These are phyloP conservation scores for Aureobasidium zeae DNA, from an alignment of 2,329 filamentous ascomycete species.

Conservation along the genomic window DNA sequence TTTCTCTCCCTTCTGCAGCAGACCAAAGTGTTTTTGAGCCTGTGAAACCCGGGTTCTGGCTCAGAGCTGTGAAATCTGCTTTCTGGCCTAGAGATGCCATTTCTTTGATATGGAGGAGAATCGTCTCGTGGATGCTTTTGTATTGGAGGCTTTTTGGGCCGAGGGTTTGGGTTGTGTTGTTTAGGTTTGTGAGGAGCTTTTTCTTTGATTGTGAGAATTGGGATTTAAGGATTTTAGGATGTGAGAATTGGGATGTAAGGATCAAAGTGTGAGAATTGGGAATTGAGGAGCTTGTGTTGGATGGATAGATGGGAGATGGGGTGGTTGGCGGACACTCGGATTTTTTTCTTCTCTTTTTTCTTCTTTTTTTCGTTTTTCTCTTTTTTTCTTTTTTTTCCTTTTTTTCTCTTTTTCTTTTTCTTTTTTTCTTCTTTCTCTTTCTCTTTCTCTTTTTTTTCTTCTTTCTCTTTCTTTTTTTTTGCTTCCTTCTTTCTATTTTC, in stretches of 20 bases:
- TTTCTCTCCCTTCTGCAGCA: too few species aligned
- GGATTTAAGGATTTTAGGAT: not conserved
- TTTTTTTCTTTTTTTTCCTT: too few species aligned
- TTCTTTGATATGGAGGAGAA: conserved; percentile 26
- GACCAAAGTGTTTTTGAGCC: too few species aligned
- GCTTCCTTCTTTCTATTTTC: too few species aligned
- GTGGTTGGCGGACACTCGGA: too few species aligned
- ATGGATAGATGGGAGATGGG: not conserved
- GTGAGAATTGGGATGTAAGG: not conserved
- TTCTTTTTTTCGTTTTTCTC: too few species aligned
- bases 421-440: too few species aligned
- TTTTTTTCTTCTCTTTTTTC: too few species aligned
- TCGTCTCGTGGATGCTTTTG: conserved; percentile 23
- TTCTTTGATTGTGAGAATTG: not conserved
- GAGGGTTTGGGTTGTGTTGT: conserved; percentile 29
- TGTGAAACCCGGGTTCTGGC: not conserved
- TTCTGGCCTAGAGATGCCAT: conserved; percentile 23
- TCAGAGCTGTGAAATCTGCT: conserved; percentile 21
- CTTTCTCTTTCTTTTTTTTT: too few species aligned
- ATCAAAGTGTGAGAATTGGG: not conserved
- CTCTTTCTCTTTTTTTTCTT: too few species aligned
- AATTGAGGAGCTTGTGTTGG: too few species aligned
- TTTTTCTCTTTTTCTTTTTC: too few species aligned
- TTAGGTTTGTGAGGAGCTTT: conserved; percentile 29
- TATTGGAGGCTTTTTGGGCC: conserved; percentile 27